Evolutionary conservation across 192 early-diverging fungal species (phyloP).

Genomic region (Piromyces sp.): DNA sequence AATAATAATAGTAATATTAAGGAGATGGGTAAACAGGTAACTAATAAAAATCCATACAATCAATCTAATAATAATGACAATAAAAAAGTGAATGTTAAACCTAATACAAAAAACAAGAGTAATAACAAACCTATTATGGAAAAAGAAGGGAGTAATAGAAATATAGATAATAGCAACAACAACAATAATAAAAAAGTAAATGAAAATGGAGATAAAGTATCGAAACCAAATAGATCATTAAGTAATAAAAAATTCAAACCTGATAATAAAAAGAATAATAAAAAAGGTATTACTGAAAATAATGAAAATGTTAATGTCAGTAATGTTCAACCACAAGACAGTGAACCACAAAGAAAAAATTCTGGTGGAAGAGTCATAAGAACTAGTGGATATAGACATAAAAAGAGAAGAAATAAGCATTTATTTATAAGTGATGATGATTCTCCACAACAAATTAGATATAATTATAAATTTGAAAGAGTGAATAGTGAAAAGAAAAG

Average conservation of each 20-base stretch:
- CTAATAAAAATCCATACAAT: too few species aligned
- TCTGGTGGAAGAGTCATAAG: neutral
- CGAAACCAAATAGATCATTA: too few species aligned
- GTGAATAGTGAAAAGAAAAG: neutral
- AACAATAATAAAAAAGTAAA: too few species aligned
- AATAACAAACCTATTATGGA: too few species aligned
- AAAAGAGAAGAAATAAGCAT: neutral
- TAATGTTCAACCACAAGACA: neutral
- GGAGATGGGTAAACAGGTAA: too few species aligned
- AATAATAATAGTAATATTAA: too few species aligned
- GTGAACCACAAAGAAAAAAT: neutral
- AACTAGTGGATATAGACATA: neutral
- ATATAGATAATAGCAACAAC: too few species aligned
- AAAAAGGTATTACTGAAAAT: too few species aligned
- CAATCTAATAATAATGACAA: too few species aligned
- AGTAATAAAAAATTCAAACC: too few species aligned
- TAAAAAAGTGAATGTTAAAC: neutral
- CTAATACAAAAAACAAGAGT: neutral
- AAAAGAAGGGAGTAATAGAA: too few species aligned
- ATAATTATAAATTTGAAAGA: neutral
- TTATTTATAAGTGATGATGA: neutral
- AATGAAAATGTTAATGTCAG: neutral
- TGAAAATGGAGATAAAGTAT: neutral
- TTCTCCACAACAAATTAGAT: neutral
- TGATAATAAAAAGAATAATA: too few species aligned